phyloP scores from a whole-genome alignment of 768 basidiomycete species.

The Suillus bovinus region DNA sequence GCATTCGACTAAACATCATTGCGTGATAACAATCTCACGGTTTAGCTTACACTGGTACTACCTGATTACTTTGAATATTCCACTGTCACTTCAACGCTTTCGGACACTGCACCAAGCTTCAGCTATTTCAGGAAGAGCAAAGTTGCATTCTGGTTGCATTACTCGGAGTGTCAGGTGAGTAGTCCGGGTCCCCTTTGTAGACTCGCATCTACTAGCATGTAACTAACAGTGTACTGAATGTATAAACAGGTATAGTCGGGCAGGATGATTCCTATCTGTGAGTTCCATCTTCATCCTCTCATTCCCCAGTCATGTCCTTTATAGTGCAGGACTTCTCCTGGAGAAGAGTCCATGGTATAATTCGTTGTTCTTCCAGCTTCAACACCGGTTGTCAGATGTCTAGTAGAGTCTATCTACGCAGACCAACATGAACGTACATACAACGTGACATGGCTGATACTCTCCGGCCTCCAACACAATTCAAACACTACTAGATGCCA shows the following conservation, averaged over 20 bases:
- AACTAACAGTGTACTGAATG: background rate
- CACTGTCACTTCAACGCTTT: conserved; percentile 1
- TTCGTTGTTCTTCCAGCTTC: conserved; percentile 96
- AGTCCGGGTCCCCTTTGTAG: conserved; percentile 1
- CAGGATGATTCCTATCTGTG: conserved; percentile 96
- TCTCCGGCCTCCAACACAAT: conserved; percentile 65
- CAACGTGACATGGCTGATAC: background rate
- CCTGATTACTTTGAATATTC: background rate
- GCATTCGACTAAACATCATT: no score
- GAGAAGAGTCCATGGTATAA: conserved; percentile 93
- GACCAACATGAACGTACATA: conserved; percentile 88
- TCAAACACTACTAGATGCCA: conserved; percentile 94
- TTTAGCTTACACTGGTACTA: no score
- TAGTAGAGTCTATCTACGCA: conserved; percentile 91
- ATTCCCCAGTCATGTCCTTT: conserved; percentile 8
- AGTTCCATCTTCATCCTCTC: conserved; percentile 25
- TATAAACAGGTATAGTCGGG: conserved; percentile 79
- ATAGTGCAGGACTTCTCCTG: conserved; percentile 79
- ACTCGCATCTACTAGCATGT: background rate
- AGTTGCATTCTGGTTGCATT: no score
- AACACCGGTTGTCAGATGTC: conserved; percentile 94
- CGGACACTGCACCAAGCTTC: conserved; percentile 6
- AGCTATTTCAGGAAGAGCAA: conserved; percentile 86
- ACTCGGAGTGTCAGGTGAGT: conserved; percentile 83
- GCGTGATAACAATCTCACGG: no score